Conservation (phyloP, 75 land plant species). For the Pinus taeda region DNA sequence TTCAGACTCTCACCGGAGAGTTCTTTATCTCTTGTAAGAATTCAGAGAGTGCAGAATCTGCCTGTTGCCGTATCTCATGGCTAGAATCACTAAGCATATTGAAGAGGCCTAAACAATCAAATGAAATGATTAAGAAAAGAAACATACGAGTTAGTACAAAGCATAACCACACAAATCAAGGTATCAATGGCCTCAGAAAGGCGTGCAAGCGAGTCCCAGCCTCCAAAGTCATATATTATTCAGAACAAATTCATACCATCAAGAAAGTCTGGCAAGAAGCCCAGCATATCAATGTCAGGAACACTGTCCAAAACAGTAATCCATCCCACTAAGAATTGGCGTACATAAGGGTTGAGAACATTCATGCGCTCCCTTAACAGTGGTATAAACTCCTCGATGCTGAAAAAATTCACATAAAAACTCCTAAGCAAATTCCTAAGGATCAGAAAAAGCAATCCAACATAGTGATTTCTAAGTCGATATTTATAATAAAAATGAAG, state of each 20-base stretch:
- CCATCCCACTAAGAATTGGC: slow-evolving; percentile 99
- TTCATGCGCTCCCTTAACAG: slow-evolving; percentile 97
- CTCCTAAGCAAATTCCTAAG: neutral
- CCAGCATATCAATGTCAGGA: slow-evolving; percentile 99
- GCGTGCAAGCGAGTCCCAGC: neutral
- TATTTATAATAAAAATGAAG: neutral
- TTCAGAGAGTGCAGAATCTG: slow-evolving; percentile 98
- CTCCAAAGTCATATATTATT: neutral
- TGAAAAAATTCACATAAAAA: slow-evolving; percentile 17
- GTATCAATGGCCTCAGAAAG: neutral
- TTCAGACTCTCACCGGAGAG: slow-evolving; percentile 77
- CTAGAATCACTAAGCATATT: slow-evolving; percentile 99
- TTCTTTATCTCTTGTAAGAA: slow-evolving; percentile 99
- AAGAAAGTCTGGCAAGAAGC: slow-evolving; percentile 99
- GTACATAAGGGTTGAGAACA: slow-evolving; percentile 93
- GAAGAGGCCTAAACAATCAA: slow-evolving; percentile 67
- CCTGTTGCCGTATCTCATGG: slow-evolving; percentile 98
- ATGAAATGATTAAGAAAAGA: slow-evolving; percentile 1
- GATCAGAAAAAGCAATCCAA: neutral
- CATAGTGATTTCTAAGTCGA: neutral
- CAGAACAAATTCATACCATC: slow-evolving; percentile 61
- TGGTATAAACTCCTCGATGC: slow-evolving; percentile 99
- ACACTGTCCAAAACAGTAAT: slow-evolving; percentile 98
- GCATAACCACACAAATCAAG: neutral
- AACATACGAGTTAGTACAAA: neutral